Base-by-base conservation (phyloP, 1,284 basidiomycete species). In the Irpex sp. region DNA sequence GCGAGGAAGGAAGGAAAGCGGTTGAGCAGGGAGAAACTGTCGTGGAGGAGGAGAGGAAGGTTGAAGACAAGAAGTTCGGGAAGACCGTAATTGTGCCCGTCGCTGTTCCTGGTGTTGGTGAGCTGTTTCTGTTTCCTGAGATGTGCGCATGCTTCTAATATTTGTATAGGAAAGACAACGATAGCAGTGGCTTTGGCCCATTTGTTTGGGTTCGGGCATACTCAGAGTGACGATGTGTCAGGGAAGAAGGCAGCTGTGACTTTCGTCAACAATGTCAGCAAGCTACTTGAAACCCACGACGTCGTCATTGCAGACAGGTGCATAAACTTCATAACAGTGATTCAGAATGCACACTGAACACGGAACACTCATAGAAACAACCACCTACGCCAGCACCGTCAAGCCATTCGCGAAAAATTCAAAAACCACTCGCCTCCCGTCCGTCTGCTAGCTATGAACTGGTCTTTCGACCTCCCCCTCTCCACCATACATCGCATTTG, bases 301-400 rank as follows among this genome's bases (percentile, higher is more conserved):
- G 85, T 96, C 0, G 95, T 97, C 9, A 92, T 92, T 63, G 94
- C 94, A 18, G 95, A 97, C 74, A 91, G 90, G 93, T 93, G 68
- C 58, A 85, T 71, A 37, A 28, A 33, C 9, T 12, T 14, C 52
- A 1, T 36, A 54, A 28, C 52, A 14, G 12, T 4, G 52, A 16
- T 55, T 52, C 9, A 35, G 33, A 9, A 21, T 28, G 5, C 18
- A 48, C 52, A 9, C 23, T 18, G 5, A 45, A n/a, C 1, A 45
- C 8, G 2, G 18, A 2, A 5, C 5, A 6, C 18, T n/a, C 16
- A 1, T 65, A 95, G 94, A 68, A 96, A 97, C 74, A 98, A 97
- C 70, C 95, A 97, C 68, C 79, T 91, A 0, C 76, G 69, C 16
- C 84, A 89, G 72, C 95, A 96, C 68, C 91, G 94, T 16, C 67